phyloP scores from a whole-genome alignment of 768 basidiomycete genomes.

The Strobilomyces dryophilus region DNA sequence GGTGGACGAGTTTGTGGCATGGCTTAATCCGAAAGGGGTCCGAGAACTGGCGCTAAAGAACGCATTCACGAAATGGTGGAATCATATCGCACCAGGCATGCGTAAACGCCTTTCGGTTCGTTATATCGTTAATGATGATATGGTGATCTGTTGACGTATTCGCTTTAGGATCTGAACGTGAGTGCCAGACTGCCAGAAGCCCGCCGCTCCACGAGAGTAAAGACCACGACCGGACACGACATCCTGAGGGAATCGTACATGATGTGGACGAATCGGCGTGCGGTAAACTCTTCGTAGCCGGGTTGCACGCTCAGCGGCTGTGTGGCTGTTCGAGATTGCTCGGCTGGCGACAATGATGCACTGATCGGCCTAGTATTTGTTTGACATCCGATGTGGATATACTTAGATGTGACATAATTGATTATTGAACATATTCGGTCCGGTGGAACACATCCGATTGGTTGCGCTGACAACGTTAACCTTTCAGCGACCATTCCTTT shows the following conservation, averaged over 20 bases:
- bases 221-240: constrained; percentile 54
- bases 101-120: constrained; percentile 71
- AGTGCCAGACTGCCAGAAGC: constrained; percentile 74
- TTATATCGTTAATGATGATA: constrained; percentile 9
- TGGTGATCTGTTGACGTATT: constrained; percentile 6
- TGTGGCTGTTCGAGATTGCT: background rate
- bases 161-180: constrained; percentile 59
- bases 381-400: constrained; percentile 9
- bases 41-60: constrained; percentile 82
- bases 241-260: constrained; percentile 80
- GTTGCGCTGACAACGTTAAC: background rate
- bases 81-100: constrained; percentile 75
- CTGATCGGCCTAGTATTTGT: constrained; percentile 23
- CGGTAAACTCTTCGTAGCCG: constrained; percentile 38
- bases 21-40: constrained; percentile 90
- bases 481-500: background rate
- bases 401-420: constrained; percentile 5
- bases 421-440: background rate
- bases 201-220: constrained; percentile 71
- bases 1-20: constrained; percentile 80
- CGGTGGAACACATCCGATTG: background rate
- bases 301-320: background rate
- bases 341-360: background rate
- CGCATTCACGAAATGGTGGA: constrained; percentile 77
- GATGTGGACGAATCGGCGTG: constrained; percentile 82